Evolutionary conservation across 495 filamentous ascomycete species (phyloP), one percentile per base, ranked within the genome.

Genomic region (Neurospora sp.): DNA sequence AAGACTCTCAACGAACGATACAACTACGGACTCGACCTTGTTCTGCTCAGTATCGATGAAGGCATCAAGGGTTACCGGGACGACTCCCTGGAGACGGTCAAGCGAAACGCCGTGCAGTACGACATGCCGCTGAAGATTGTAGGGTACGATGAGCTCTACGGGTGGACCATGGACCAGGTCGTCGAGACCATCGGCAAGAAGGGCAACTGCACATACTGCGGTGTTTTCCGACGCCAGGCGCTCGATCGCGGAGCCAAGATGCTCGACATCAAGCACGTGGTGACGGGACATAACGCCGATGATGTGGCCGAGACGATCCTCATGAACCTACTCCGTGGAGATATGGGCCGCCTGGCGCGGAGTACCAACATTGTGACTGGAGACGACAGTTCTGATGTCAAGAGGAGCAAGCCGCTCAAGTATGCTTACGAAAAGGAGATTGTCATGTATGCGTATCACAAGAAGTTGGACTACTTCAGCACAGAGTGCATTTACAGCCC

Each of bases 381-480:
- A 69, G 91, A 91, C 75, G 81, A 85, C 68, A 86, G 87, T 27
- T 91, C 89, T 53, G 91, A 93, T 68, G 93, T 97, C 73, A 93
- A 96, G 83, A 86, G 96, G 72, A 95, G 92, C 79, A 99, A 99
- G 82, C 96, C 96, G 44, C 85, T 99, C 39, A 99, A 98, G 82
- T 99, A 98, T 79, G 94, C 95, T 0, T 99, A 98, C 77, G 96
- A 99, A 80, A 99, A 99, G 83, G 96, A 99, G 77, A 99, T 99
- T 72, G 96, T 99, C 10, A 85, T 98, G 14, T 99, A 99, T 79
- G 96, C 96, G 20, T 92, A 97, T 75, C 94, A 99, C 82, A 95
- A 94, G 78, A 92, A 93, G 78, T 86, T 99, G 72, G 96, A 98
- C 80, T 99, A 99, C 82, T 99, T 99, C 82, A 95, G 89, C 74